Conservation (phyloP, 1,139 yeast genomes). For the Suhomyces taliae region DNA sequence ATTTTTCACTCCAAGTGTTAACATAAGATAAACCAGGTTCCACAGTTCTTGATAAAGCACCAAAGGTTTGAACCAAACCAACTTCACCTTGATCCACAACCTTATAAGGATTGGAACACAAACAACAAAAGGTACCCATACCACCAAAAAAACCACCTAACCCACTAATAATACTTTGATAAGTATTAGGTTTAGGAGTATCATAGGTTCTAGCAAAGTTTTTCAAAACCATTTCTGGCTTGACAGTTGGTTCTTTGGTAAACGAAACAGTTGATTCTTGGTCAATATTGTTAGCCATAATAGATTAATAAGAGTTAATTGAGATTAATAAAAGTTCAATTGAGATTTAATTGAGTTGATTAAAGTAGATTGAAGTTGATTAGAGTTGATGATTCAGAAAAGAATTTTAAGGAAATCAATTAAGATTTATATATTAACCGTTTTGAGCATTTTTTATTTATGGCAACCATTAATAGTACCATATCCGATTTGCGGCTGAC, state of each 20-base stretch:
- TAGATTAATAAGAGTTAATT: background rate
- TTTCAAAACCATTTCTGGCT: constrained; percentile 20
- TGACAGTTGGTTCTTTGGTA: constrained; percentile 12
- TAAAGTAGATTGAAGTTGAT: background rate
- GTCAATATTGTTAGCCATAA: constrained; percentile 4
- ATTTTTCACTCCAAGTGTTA: constrained; percentile 62
- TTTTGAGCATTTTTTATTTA: background rate
- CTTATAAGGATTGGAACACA: constrained; percentile 62
- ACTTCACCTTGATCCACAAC: constrained; percentile 68
- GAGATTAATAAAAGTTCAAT: background rate
- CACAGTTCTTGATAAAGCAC: constrained; percentile 63
- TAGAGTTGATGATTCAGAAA: background rate
- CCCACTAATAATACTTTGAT: constrained; percentile 41
- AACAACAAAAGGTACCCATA: constrained; percentile 61
- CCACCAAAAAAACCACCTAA: constrained; percentile 53
- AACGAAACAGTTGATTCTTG: background rate
- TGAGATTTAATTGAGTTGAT: background rate
- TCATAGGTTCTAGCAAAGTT: constrained; percentile 39
- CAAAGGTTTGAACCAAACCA: constrained; percentile 68
- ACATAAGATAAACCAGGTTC: constrained; percentile 72
- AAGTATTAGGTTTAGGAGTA: constrained; percentile 35
- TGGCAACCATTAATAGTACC: background rate
- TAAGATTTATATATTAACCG: background rate
- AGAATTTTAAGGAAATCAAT: background rate
- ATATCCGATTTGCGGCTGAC: background rate